phyloP scores from a whole-genome alignment of 2,329 filamentous ascomycete species.

The Aspergillus pseudonomiae region DNA sequence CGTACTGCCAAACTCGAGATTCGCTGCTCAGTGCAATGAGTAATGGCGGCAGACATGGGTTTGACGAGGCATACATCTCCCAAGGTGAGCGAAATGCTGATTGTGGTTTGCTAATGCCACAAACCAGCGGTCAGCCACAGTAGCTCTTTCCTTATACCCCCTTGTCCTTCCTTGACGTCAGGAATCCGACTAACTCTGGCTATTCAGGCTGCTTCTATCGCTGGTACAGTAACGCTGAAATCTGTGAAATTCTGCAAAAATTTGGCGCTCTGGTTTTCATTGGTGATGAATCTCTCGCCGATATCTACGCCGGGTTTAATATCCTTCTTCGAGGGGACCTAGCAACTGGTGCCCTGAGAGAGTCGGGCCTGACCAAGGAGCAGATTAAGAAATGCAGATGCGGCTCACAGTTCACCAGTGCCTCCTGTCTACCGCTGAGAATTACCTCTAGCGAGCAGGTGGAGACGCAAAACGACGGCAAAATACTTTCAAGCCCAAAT shows the following conservation, averaged over 20 bases:
- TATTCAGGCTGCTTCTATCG: conserved; percentile 44
- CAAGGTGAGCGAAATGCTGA: conserved; percentile 30
- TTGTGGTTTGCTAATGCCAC: neutral
- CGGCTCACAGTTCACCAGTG: conserved; percentile 44
- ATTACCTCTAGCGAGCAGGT: conserved; percentile 33
- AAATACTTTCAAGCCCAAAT: conserved; percentile 19
- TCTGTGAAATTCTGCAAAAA: conserved; percentile 49
- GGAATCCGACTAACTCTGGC: conserved; percentile 14
- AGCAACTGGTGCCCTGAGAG: conserved; percentile 41
- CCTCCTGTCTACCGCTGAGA: conserved; percentile 31
- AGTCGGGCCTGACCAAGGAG: conserved; percentile 41
- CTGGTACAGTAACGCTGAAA: conserved; percentile 47
- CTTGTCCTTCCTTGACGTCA: neutral
- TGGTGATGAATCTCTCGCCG: conserved; percentile 44
- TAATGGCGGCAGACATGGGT: conserved; percentile 45
- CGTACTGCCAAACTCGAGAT: conserved; percentile 39
- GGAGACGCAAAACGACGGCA: conserved; percentile 12
- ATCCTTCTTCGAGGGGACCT: conserved; percentile 48
- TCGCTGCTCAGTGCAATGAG: conserved; percentile 46
- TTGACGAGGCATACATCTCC: conserved; percentile 44
- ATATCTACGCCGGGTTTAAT: conserved; percentile 50
- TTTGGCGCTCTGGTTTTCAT: conserved; percentile 48
- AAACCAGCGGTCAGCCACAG: neutral
- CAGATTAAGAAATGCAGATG: conserved; percentile 41
- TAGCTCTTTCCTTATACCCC: neutral